Percentiles rank a stretch among this genome's conserved stretches.
Evolutionary conservation across 148 eudicot species (phyloP).

Genomic region (Cornus florida): DNA sequence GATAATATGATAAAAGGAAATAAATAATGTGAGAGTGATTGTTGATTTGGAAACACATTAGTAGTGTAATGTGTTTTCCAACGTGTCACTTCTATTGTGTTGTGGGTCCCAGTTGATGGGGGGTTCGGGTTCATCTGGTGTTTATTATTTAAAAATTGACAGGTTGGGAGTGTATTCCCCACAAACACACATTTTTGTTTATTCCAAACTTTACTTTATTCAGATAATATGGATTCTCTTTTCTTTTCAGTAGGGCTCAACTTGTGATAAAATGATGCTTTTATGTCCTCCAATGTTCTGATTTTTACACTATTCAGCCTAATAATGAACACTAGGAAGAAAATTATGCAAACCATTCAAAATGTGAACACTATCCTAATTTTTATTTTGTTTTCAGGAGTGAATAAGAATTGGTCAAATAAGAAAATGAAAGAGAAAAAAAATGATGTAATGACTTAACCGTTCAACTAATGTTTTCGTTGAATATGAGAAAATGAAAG

Average conservation of each 20-base stretch:
- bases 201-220: background rate
- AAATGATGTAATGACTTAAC: too few species aligned
- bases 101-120: conserved; percentile 1
- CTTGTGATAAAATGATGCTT: too few species aligned
- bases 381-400: too few species aligned
- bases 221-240: background rate
- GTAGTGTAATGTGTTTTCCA: background rate
- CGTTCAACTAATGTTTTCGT: too few species aligned
- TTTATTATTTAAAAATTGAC: background rate
- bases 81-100: background rate
- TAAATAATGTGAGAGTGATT: background rate
- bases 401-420: too few species aligned
- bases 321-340: too few species aligned
- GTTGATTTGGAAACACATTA: background rate
- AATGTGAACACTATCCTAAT: too few species aligned
- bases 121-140: background rate
- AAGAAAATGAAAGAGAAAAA: too few species aligned
- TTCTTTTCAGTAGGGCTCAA: background rate
- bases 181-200: background rate
- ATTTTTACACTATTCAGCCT: too few species aligned
- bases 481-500: too few species aligned
- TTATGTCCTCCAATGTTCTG: too few species aligned
- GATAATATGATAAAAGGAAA: background rate
- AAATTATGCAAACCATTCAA: too few species aligned
- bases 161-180: background rate